Base-by-base conservation (phyloP, 2,329 filamentous ascomycete genomes). In the Knoxdaviesia capensis region DNA sequence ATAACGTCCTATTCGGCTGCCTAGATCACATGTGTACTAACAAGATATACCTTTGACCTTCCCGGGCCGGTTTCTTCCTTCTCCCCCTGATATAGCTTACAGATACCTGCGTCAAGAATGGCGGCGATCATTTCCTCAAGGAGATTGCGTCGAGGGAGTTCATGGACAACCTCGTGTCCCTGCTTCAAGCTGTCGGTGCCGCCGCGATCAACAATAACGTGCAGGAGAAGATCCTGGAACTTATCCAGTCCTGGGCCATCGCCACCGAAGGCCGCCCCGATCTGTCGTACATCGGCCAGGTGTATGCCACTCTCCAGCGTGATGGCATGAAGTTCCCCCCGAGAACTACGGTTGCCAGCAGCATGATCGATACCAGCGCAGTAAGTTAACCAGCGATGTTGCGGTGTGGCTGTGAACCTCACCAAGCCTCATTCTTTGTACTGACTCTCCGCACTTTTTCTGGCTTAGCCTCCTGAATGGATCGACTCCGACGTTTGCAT, bases 61-160 rank as follows among this genome's bases (percentile, higher is more conserved):
- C 20, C 20, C 20, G 20, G 20, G 20, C 3, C 20, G 20, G 20
- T 20, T 20, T 20, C 20, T n/a, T 37, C 4, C n/a, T 34, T 31
- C 10, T 30, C 31, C 28, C 9, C 41, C 42, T 47, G 20, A 20
- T 20, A 61, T 74, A 75, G 85, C 79, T 98, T 53, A 94, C 87
- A 49, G 90, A 98, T 63, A 96, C 90, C 1, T 98, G 90, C 57
- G 86, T 96, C 47, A 98, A 98, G 65, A 98, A 98, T 66, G 90
- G 90, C 45, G 90, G 90, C 51, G 74, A 80, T 35, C 90, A 98
- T 61, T 98, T 98, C 59, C 77, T 98, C 40, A 71, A 78, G 49
- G 90, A 98, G 63, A 90, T 98, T 51, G 88, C 90, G 36, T 94
- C 88, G 11, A 77, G 87, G 48, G 90, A 98, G 63, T 98, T 96